Percentiles rank a stretch among this genome's conserved stretches.
phyloP scores from a whole-genome alignment of 1,284 basidiomycete species.

The Inonotus obliquus region DNA sequence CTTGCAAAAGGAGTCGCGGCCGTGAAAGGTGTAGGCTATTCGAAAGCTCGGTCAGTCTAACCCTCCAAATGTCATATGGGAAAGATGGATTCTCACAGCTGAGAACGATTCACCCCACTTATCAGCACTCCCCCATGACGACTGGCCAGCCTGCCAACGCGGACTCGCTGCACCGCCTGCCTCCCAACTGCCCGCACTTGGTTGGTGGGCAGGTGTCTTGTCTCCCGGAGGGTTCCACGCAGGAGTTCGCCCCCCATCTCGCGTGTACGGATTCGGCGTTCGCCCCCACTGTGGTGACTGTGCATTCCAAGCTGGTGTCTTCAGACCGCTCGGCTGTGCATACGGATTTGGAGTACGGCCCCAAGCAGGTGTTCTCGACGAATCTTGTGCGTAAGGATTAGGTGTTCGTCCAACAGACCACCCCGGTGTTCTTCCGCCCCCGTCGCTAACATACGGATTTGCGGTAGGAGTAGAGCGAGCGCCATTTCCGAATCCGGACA shows the following conservation, averaged over 20 bases:
- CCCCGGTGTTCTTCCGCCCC: constrained; percentile 29
- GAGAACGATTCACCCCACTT: constrained; percentile 7
- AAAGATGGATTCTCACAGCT: constrained; percentile 9
- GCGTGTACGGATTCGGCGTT: constrained; percentile 72
- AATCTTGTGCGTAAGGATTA: constrained; percentile 17
- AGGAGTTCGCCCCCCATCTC: constrained; percentile 46
- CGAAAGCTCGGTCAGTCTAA: background rate
- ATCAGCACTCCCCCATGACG: background rate
- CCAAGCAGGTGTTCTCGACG: constrained; percentile 35
- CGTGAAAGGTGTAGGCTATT: constrained; percentile 11
- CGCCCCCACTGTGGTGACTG: constrained; percentile 59
- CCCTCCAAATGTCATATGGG: background rate
- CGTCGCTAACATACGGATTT: constrained; percentile 31
- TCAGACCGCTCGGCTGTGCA: constrained; percentile 34
- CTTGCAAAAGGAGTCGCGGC: constrained; percentile 15
- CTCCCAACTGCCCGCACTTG: constrained; percentile 35
- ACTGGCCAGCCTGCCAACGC: constrained; percentile 19
- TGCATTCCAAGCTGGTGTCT: constrained; percentile 26
- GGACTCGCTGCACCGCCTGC: constrained; percentile 37
- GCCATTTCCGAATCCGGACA: background rate
- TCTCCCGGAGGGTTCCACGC: constrained; percentile 35
- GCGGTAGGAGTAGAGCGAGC: constrained; percentile 26
- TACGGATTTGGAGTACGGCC: constrained; percentile 59
- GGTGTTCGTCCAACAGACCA: constrained; percentile 24
- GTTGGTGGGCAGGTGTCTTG: constrained; percentile 33